Percentiles rank a stretch among this genome's conserved stretches.
phyloP scores from a whole-genome alignment of 2,329 filamentous ascomycete genomes.

The Dichotomopilus funicola region DNA sequence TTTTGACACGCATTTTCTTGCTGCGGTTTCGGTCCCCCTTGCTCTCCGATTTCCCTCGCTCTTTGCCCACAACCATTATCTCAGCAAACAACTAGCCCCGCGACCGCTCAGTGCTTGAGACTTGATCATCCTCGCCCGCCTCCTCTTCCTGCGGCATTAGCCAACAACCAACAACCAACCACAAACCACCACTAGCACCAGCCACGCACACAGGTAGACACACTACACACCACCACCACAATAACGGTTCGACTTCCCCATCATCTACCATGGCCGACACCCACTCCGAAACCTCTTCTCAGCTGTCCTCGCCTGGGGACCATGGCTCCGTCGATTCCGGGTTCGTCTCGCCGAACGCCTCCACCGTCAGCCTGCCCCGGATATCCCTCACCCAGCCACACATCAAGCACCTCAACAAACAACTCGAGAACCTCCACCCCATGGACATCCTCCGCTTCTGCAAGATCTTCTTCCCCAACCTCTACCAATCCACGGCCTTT shows the following conservation, averaged over 20 bases:
- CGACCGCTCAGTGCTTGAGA: not conserved
- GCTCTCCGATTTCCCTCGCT: not conserved
- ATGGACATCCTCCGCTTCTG: conserved; percentile 90
- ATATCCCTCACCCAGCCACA: conserved; percentile 83
- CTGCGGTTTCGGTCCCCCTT: conserved; percentile 1
- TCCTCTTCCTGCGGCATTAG: not conserved
- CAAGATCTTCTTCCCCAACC: conserved; percentile 79
- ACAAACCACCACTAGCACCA: too few relatives aligned
- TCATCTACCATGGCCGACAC: conserved; percentile 28
- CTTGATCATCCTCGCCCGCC: not conserved
- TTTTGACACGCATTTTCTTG: conserved; percentile 8
- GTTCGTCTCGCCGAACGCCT: conserved; percentile 62
- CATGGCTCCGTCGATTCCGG: conserved; percentile 62
- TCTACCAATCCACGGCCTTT: conserved; percentile 83
- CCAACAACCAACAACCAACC: not conserved
- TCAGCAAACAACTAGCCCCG: not conserved
- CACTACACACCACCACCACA: too few relatives aligned
- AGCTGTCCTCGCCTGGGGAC: conserved; percentile 34
- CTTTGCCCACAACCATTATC: not conserved
- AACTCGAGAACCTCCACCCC: conserved; percentile 80
- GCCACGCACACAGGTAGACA: too few relatives aligned
- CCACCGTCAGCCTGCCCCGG: conserved; percentile 62
- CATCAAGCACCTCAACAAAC: conserved; percentile 82
- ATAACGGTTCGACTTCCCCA: not conserved
- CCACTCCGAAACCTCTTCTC: conserved; percentile 34